These are phyloP conservation scores for Papiliotrema nemorosa DNA, from an alignment of 1,284 basidiomycete genomes.

Conservation along the genomic window DNA sequence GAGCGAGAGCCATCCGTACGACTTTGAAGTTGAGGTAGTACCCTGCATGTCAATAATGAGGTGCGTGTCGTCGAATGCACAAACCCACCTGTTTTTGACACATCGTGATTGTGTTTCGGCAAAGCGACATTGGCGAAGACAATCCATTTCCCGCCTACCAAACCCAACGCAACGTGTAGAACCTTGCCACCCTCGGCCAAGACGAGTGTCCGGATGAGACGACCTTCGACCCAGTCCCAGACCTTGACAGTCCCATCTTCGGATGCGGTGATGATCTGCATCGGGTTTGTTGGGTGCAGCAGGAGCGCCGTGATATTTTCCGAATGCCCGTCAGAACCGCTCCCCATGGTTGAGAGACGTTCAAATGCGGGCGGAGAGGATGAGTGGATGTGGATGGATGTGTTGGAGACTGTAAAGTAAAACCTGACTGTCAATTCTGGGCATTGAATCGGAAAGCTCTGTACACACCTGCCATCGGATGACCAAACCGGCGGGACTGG, in stretches of 20 bases:
- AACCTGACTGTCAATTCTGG: constrained; percentile 57
- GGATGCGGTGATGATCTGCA: constrained; percentile 84
- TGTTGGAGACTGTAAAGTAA: constrained; percentile 76
- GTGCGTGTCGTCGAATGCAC: neutral
- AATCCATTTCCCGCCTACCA: constrained; percentile 34
- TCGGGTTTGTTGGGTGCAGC: constrained; percentile 79
- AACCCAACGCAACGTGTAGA: constrained; percentile 32
- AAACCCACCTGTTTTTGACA: neutral
- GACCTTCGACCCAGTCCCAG: constrained; percentile 91
- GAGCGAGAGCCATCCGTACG: neutral
- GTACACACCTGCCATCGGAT: constrained; percentile 75
- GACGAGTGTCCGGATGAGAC: constrained; percentile 69
- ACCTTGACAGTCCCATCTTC: constrained; percentile 78
- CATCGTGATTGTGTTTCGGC: constrained; percentile 1
- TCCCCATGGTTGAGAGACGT: constrained; percentile 69
- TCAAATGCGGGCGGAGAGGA: constrained; percentile 60
- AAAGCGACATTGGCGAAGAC: constrained; percentile 31
- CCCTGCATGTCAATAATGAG: neutral
- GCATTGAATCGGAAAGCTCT: neutral
- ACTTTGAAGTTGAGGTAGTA: neutral
- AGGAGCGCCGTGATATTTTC: constrained; percentile 69
- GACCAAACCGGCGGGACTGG: constrained; percentile 72
- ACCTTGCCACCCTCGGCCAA: constrained; percentile 64
- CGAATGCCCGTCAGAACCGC: constrained; percentile 51
- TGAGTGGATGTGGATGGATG: constrained; percentile 77